Base-by-base conservation (phyloP, 2,329 filamentous ascomycete species). In the Seiridium cupressi region DNA sequence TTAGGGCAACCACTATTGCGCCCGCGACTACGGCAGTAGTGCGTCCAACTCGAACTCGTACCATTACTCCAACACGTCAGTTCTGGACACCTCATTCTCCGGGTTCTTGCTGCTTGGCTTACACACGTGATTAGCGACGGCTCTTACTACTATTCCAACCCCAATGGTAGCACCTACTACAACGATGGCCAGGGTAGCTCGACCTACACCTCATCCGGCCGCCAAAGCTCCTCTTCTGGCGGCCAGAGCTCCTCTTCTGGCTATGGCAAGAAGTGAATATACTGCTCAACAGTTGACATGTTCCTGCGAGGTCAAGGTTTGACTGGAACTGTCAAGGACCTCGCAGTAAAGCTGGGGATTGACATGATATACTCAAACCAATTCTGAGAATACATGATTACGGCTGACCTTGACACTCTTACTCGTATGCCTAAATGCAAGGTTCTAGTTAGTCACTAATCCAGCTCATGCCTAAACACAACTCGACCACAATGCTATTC, bases 71-170 rank as follows among this genome's bases (percentile, higher is more conserved):
- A 91, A 91, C 78, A 69, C 61, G 83, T 85, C 70, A 64, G 80
- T 71, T 31, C 9, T 42, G 38, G 38, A 13, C 38, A 26, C 18
- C 18, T 26, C 18, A 26, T 26, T 26, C 18, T 26, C 18, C 18
- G 18, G 18, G 18, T 26, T 26, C 18, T 26, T 26, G 18, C 18
- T 26, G 18, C 36, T 5, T 58, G 53, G 32, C 42, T 31, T 61
- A 13, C 57, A 3, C 42, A 8, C 5, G 4, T 6, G 3, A 13
- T 54, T 32, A 84, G 82, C 31, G 69, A 90, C 66, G 87, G 88
- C 44, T 89, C 86, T 1, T 91, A 91, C 79, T 90, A 91, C 77
- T 91, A 91, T 76, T 84, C 82, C 70, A 91, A 91, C 75, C 75
- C 86, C 51, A 82, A 89, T 63, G 86, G 87, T 11, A 89, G 84